Evolutionary conservation across 2,329 filamentous ascomycete species (phyloP).

Genomic region (Pseudomassariella vexata): DNA sequence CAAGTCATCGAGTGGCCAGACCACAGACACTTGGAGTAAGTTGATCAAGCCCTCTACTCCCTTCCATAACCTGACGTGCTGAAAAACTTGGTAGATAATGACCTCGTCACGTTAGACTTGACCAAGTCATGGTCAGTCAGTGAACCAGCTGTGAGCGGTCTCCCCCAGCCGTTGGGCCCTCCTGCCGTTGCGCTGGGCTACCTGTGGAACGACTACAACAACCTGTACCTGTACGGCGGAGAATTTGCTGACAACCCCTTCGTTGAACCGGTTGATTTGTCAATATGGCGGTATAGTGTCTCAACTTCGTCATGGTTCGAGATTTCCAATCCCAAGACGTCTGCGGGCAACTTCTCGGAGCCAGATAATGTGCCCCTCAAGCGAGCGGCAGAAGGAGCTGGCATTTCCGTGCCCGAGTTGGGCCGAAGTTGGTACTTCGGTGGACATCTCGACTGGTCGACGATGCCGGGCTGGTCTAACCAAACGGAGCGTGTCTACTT

Average conservation of each 20-base stretch:
- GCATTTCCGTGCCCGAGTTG: constrained; percentile 62
- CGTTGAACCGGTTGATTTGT: constrained; percentile 50
- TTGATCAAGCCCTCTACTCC: constrained; percentile 7
- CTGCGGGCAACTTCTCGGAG: constrained; percentile 57
- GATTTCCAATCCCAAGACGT: constrained; percentile 54
- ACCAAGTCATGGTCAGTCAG: constrained; percentile 66
- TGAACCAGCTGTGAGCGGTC: constrained; percentile 55
- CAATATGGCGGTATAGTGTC: constrained; percentile 68
- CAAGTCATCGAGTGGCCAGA: constrained; percentile 51
- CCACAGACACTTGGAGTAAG: constrained; percentile 64
- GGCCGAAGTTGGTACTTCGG: constrained; percentile 75
- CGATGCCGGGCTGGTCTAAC: constrained; percentile 61
- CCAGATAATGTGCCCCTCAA: constrained; percentile 52
- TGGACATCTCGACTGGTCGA: constrained; percentile 61
- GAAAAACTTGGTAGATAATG: constrained; percentile 47
- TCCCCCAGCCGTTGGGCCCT: constrained; percentile 61
- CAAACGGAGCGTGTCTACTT: constrained; percentile 60
- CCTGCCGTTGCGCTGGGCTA: constrained; percentile 69
- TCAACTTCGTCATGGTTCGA: constrained; percentile 55
- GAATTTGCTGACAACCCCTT: constrained; percentile 62
- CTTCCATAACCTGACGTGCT: neutral
- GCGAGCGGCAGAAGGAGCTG: constrained; percentile 67
- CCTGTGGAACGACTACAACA: constrained; percentile 67
- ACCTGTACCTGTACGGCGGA: constrained; percentile 69
- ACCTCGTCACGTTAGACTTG: constrained; percentile 67